Evolutionary conservation across 345 rosid species (phyloP), one percentile per base, ranked within the genome.

Genomic region (Chamaenerion angustifolium): DNA sequence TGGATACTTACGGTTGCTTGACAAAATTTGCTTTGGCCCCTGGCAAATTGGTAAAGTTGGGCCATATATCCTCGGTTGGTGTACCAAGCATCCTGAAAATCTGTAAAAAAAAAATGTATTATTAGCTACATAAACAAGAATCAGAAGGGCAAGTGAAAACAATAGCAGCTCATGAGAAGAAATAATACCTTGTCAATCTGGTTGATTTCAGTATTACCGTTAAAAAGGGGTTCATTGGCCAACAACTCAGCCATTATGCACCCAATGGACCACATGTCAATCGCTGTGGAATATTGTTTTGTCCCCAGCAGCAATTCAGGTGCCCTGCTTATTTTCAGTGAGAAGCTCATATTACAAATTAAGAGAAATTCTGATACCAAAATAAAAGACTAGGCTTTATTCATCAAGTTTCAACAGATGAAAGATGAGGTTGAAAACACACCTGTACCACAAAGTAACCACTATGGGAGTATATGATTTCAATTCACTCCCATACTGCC

Each of bases 241-340:
- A 89, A 74, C 56, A 89, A 51, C 58, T 89, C 97, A 15, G 90
- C 95, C 95, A 88, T 88, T 46, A 88, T 85, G 62, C 95, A 88
- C 40, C 97, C 95, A 5, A 85, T 54, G 4, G 97, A 88, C 97
- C 97, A 88, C 95, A 88, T 88, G 71, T 88, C 97, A 54, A 88
- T 68, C 19, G 89, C 93, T 40, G 87, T 80, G 21, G 95, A 85
- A 66, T 88, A 85, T 61, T 71, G 56, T 57, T 85, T 80, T 25
- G 83, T 81, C 66, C 89, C 97, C 42, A 85, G 59, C 1, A 88
- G 72, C 46, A 82, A 94, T 62, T 85, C 95, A 6, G 95, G 95
- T 50, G 95, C 89, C 60, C 97, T 86, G 72, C 61, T 76, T 4
- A 56, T 9, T 12, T 45, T 50, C 17, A 18, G 27, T 46, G 9